These are phyloP conservation scores for Cryptosporidium parvum DNA, from an alignment of 169 alveolate genomes.

Conservation along the genomic window DNA sequence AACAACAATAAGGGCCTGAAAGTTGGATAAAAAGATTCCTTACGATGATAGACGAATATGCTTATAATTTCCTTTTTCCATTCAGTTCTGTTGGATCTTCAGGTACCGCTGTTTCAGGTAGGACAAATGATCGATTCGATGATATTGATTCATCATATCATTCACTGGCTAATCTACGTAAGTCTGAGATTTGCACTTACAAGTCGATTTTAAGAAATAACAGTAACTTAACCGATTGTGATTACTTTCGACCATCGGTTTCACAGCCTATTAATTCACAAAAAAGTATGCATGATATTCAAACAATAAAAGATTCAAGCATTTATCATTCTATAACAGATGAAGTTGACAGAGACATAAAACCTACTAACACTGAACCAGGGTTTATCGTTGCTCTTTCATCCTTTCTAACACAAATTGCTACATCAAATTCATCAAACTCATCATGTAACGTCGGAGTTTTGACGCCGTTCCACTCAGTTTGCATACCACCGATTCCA, in stretches of 20 bases:
- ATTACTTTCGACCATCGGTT: neutral
- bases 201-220: neutral
- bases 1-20: constrained; percentile 3
- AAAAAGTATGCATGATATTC: neutral
- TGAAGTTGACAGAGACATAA: neutral
- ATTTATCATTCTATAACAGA: neutral
- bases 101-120: constrained; percentile 10
- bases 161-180: neutral
- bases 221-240: neutral
- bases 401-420: constrained; percentile 78
- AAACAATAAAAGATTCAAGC: neutral
- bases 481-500: constrained; percentile 88
- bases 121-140: neutral
- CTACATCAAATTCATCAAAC: constrained; percentile 75
- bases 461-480: constrained; percentile 88
- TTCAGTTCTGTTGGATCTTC: constrained; percentile 6
- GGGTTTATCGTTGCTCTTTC: constrained; percentile 80
- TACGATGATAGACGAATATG: constrained; percentile 15
- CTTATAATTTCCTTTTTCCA: constrained; percentile 34
- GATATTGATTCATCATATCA: neutral
- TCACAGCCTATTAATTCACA: neutral
- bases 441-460: constrained; percentile 77
- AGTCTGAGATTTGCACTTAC: constrained; percentile 4
- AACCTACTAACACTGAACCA: constrained; percentile 77
- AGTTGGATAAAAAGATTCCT: constrained; percentile 12